Evolutionary conservation across 1,284 basidiomycete species (phyloP).

Genomic region (Uromyces viciae-fabae): DNA sequence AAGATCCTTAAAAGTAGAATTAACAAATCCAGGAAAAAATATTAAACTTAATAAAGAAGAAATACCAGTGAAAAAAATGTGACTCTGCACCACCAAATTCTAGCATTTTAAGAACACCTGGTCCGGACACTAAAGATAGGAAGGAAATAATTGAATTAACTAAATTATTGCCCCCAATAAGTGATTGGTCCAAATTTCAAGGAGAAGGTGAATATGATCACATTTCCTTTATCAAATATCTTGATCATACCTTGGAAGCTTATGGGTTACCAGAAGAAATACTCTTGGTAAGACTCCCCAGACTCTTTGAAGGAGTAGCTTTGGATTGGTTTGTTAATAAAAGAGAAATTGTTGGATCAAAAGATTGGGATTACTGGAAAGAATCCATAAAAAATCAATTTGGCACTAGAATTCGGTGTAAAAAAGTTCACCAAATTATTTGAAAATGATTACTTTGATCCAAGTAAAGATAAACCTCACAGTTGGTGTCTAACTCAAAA

Average conservation of each 20-base stretch:
- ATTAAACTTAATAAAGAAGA: too few relatives aligned
- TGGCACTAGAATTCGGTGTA: not conserved
- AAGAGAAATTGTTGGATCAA: not conserved
- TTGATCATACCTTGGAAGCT: not conserved
- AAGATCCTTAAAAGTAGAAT: too few relatives aligned
- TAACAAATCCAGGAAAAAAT: too few relatives aligned
- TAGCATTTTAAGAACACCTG: too few relatives aligned
- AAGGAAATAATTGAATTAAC: too few relatives aligned
- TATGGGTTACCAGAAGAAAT: not conserved
- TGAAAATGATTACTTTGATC: slow-evolving; percentile 6
- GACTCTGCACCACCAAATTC: too few relatives aligned
- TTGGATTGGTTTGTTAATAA: not conserved
- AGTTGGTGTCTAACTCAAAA: not conserved
- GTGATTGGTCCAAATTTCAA: not conserved
- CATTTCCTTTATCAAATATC: not conserved
- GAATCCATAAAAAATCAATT: not conserved
- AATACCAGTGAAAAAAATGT: too few relatives aligned
- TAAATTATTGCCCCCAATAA: not conserved
- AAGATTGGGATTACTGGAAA: not conserved
- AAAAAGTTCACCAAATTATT: not conserved
- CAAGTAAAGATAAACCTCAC: not conserved
- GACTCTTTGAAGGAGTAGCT: not conserved
- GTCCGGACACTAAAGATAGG: too few relatives aligned
- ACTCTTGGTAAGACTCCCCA: not conserved
- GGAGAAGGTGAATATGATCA: not conserved